These are phyloP conservation scores for Sedum album DNA, from an alignment of 164 flowering plant genomes.

Conservation along the genomic window DNA sequence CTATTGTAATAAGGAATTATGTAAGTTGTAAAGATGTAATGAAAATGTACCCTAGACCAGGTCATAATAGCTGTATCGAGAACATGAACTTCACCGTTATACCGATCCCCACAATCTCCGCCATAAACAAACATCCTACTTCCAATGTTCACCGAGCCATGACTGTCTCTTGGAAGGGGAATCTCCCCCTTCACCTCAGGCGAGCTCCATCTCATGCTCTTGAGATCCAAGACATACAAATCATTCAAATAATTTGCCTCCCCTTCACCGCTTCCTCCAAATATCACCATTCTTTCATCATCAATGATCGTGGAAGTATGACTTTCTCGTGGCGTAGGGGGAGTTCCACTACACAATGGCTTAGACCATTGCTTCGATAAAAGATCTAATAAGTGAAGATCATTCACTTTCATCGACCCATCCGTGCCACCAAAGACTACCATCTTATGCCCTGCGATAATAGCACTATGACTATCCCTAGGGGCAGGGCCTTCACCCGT, in stretches of 20 bases:
- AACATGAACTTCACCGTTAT: slow-evolving; percentile 64
- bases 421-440: slow-evolving; percentile 92
- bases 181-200: slow-evolving; percentile 54
- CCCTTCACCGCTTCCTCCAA: slow-evolving; percentile 99
- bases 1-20: background rate
- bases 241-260: slow-evolving; percentile 81
- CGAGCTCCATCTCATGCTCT: slow-evolving; percentile 66
- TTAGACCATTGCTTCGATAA: slow-evolving; percentile 56
- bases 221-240: slow-evolving; percentile 69
- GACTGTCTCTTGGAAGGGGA: slow-evolving; percentile 89
- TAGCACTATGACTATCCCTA: slow-evolving; percentile 88
- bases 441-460: slow-evolving; percentile 56
- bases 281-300: slow-evolving; percentile 56
- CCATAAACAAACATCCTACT: slow-evolving; percentile 71
- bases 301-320: slow-evolving; percentile 71
- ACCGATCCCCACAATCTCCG: slow-evolving; percentile 87
- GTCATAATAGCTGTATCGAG: slow-evolving; percentile 54
- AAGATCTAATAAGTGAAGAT: slow-evolving; percentile 68
- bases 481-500: slow-evolving; percentile 81
- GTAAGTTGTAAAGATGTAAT: background rate
- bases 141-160: slow-evolving; percentile 55
- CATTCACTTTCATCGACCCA: slow-evolving; percentile 79
- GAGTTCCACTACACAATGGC: slow-evolving; percentile 49
- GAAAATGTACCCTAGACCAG: slow-evolving; percentile 63
- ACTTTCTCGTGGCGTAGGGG: slow-evolving; percentile 88